phyloP scores from a whole-genome alignment of 1,284 basidiomycete species.

The Ceratobasidium sp. region DNA sequence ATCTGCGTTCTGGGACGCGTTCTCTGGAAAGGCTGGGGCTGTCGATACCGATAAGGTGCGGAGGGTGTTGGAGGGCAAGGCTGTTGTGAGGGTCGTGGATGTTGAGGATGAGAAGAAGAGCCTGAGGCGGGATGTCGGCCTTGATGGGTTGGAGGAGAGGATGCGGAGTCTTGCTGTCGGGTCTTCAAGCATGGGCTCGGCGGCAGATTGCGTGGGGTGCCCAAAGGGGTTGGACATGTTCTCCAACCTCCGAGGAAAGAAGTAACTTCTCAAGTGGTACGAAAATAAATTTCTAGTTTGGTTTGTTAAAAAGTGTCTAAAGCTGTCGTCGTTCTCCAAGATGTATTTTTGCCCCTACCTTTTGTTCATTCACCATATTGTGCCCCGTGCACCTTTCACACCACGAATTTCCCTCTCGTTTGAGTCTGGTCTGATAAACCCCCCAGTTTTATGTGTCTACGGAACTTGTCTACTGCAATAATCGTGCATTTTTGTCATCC shows the following conservation, averaged over 20 bases:
- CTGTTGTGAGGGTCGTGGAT: constrained; percentile 77
- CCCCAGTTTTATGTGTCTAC: background rate
- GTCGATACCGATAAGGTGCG: constrained; percentile 81
- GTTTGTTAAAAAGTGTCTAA: background rate
- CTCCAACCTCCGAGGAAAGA: constrained; percentile 20
- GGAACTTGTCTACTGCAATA: constrained; percentile 3
- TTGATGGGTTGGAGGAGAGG: constrained; percentile 20
- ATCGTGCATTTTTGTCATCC: constrained; percentile 3
- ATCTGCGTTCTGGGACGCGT: constrained; percentile 82
- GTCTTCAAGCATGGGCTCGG: background rate
- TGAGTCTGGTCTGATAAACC: background rate
- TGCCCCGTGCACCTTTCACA: background rate
- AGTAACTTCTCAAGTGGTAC: constrained; percentile 5
- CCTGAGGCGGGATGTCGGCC: background rate
- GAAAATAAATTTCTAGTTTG: background rate
- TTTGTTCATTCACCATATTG: background rate
- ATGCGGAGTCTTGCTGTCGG: constrained; percentile 14
- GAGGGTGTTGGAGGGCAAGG: constrained; percentile 78
- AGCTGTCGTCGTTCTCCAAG: background rate
- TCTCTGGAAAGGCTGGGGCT: constrained; percentile 55
- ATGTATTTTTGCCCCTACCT: background rate
- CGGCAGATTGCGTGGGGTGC: background rate
- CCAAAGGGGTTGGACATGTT: constrained; percentile 11
- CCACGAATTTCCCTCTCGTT: background rate
- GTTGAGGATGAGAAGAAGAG: constrained; percentile 55